Conservation (phyloP, 1,284 basidiomycete species). For the Moniliophthora roreri region DNA sequence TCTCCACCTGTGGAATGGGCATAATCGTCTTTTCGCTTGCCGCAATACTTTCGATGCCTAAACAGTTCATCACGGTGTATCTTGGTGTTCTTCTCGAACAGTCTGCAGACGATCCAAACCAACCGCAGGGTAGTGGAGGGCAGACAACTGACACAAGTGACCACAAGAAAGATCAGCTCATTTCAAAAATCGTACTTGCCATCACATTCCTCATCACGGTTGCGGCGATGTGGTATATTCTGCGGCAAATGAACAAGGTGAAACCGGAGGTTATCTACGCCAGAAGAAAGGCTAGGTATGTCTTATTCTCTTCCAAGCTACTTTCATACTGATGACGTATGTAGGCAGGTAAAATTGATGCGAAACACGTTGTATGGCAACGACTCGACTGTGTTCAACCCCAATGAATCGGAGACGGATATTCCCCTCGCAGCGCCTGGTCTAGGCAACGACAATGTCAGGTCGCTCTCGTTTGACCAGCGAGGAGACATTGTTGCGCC, state of each 20-base stretch:
- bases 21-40: slow-evolving; percentile 59
- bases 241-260: slow-evolving; percentile 70
- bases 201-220: slow-evolving; percentile 73
- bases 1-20: slow-evolving; percentile 66
- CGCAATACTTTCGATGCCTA: slow-evolving; percentile 62
- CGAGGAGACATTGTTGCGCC: slow-evolving; percentile 35
- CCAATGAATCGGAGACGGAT: slow-evolving; percentile 36
- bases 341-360: slow-evolving; percentile 50
- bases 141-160: not conserved
- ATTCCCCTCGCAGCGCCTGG: slow-evolving; percentile 38
- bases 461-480: slow-evolving; percentile 36
- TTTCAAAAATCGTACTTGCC: slow-evolving; percentile 63
- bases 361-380: slow-evolving; percentile 29
- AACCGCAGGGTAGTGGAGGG: too few species aligned
- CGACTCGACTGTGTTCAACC: slow-evolving; percentile 26
- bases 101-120: too few species aligned
- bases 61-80: slow-evolving; percentile 60
- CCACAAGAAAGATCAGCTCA: slow-evolving; percentile 30
- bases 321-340: not conserved
- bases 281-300: slow-evolving; percentile 66
- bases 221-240: slow-evolving; percentile 83
- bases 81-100: slow-evolving; percentile 35
- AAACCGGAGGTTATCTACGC: slow-evolving; percentile 76
- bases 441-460: slow-evolving; percentile 17
- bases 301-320: slow-evolving; percentile 13